phyloP scores from a whole-genome alignment of 2,329 filamentous ascomycete genomes.

The Periconia digitata region DNA sequence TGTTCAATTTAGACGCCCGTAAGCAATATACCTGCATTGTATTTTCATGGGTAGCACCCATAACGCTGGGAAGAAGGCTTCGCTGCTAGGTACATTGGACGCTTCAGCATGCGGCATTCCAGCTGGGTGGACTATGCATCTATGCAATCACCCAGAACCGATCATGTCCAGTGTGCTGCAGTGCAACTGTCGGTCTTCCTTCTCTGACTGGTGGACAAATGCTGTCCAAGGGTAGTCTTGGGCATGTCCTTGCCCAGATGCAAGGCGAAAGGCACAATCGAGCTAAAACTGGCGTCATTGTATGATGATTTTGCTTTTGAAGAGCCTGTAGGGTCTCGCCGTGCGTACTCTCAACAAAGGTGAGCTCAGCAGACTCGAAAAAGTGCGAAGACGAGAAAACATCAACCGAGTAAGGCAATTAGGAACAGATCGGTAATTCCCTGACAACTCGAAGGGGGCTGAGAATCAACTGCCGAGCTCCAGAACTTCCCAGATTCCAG shows the following conservation, averaged over 20 bases:
- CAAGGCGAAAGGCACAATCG: conserved; percentile 24
- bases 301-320: conserved; percentile 13
- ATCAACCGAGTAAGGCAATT: conserved; percentile 20
- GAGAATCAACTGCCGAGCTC: conserved; percentile 23
- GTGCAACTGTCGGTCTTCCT: conserved; percentile 24
- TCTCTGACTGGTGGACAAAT: conserved; percentile 16
- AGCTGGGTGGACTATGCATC: conserved; percentile 14
- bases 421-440: conserved; percentile 8
- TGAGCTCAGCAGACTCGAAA: conserved; percentile 11
- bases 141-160: conserved; percentile 18
- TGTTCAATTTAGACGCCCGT: conserved; percentile 6
- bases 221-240: conserved; percentile 12
- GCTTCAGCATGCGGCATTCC: conserved; percentile 2
- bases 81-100: not conserved
- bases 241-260: conserved; percentile 11
- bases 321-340: conserved; percentile 5
- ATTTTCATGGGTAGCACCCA: conserved; percentile 13
- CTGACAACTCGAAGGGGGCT: conserved; percentile 22
- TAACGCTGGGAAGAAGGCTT: conserved; percentile 8
- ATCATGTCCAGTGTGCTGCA: conserved; percentile 18
- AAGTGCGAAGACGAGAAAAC: conserved; percentile 17
- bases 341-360: conserved; percentile 24
- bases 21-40: conserved; percentile 16
- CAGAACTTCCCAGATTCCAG: conserved; percentile 3
- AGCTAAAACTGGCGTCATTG: conserved; percentile 16